phyloP scores from a whole-genome alignment of 2,329 filamentous ascomycete genomes.

The Polychaeton citri region DNA sequence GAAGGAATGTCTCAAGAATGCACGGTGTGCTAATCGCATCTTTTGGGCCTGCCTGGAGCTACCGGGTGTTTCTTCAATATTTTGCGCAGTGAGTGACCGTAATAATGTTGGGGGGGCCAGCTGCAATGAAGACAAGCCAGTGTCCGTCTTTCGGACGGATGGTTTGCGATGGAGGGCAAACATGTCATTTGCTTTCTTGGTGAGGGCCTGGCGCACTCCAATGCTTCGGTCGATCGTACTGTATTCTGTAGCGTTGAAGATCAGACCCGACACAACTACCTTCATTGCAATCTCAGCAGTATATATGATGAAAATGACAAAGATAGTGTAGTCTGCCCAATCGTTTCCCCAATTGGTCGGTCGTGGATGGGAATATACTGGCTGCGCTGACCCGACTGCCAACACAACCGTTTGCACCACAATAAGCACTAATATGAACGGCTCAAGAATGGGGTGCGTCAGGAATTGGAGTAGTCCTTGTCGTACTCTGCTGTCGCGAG shows the following conservation, averaged over 20 bases:
- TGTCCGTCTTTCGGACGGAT: constrained; percentile 41
- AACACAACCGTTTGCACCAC: constrained; percentile 79
- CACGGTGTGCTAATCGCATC: constrained; percentile 72
- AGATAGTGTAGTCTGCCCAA: constrained; percentile 64
- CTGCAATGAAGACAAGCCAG: constrained; percentile 25
- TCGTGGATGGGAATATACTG: constrained; percentile 51
- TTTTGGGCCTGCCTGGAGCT: constrained; percentile 67
- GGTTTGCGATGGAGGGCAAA: constrained; percentile 71
- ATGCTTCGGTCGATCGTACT: constrained; percentile 73
- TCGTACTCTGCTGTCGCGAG: constrained; percentile 62
- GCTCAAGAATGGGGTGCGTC: constrained; percentile 77
- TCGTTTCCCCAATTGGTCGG: constrained; percentile 52
- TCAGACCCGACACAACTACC: constrained; percentile 82
- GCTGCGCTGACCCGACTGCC: constrained; percentile 56
- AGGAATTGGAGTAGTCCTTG: constrained; percentile 67
- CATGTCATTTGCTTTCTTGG: constrained; percentile 62
- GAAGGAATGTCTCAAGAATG: constrained; percentile 88
- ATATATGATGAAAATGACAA: constrained; percentile 78
- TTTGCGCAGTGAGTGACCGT: constrained; percentile 24
- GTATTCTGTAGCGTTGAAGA: constrained; percentile 83
- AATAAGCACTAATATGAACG: constrained; percentile 74
- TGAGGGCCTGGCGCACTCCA: constrained; percentile 59
- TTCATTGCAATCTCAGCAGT: constrained; percentile 73
- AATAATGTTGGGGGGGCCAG: constrained; percentile 18
- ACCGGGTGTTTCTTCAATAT: constrained; percentile 34